A percentile compares a stretch with the other conserved stretches of the same genome.
Evolutionary conservation across 2,329 filamentous ascomycete genomes (phyloP).

Genomic region (Penicillium sp.): DNA sequence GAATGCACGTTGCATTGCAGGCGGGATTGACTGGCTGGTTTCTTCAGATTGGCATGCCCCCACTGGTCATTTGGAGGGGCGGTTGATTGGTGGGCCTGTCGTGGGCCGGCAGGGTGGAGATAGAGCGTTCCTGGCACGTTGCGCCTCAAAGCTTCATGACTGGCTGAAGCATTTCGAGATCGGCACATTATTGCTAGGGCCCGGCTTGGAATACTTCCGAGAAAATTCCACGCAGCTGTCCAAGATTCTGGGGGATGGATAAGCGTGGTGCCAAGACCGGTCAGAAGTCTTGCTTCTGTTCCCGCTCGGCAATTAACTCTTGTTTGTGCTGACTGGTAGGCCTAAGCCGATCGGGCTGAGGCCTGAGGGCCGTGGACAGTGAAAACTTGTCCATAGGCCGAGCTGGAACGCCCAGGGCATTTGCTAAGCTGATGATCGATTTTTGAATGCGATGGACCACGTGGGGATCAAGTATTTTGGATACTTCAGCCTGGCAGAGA

Average conservation of each 20-base stretch:
- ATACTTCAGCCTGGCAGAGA: not conserved
- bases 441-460: not conserved
- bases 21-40: constrained; percentile 17
- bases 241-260: not conserved
- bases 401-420: too few relatives aligned
- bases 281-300: not conserved
- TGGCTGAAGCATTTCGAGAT: constrained; percentile 2
- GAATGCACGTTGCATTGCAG: constrained; percentile 1
- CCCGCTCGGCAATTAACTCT: not conserved
- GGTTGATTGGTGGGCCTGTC: constrained; percentile 2
- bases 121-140: constrained; percentile 13
- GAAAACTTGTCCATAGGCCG: not conserved
- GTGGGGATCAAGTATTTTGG: not conserved
- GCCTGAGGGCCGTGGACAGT: not conserved
- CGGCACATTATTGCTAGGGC: not conserved
- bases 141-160: constrained; percentile 3
- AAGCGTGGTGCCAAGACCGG: not conserved
- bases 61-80: not conserved
- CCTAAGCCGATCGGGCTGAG: not conserved
- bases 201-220: not conserved
- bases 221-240: not conserved
- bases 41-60: not conserved
- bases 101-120: not conserved
- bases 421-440: not conserved
- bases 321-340: not conserved